Base-by-base conservation (phyloP, 169 alveolate species). In the Plasmodium falciparum region DNA sequence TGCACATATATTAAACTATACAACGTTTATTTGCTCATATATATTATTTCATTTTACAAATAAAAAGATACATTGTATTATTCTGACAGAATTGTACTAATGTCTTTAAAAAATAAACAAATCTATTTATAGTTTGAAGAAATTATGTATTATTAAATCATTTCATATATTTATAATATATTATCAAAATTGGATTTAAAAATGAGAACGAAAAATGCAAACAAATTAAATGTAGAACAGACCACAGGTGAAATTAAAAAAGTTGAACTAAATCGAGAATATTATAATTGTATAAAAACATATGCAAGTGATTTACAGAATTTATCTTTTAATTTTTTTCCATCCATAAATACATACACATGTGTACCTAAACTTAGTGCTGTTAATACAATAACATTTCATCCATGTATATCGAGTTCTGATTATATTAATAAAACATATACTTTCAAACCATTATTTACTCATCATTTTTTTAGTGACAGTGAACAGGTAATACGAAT, bases 401-500 rank as follows among this genome's bases (percentile, higher is more conserved):
- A 92, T 67, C 95, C 95, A 3, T 92, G 95, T 66, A 89, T 78
- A 50, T 74, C 89, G 12, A 69, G 85, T 17, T 58, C 26, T 33
- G 90, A 92, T 75, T 89, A 88, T 80, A 61, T 24, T 50, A 88
- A 88, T 54, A 89, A 89, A 56, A 73, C 92, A 24, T 52, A 88
- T 26, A 66, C 93, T 0, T 92, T 65, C 58, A 85, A 74, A 83
- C 95, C 95, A 1, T 56, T 85, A 65, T 92, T 83, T 86, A 89
- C 93, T 5, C 95, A 92, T 29, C 95, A 92, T 56, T 92, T 92
- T 67, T 92, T 92, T 58, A 71, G 74, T 62, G 92, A 66, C 26
- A 71, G 73, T 52, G 89, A 61, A 80, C 92, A 72, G 80, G 95
- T 92, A 29, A 26, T 17, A 20, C 73, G 62, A 54, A 17, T 15